Evolutionary conservation across 768 basidiomycete genomes (phyloP).

Genomic region (Grammothele lineata): DNA sequence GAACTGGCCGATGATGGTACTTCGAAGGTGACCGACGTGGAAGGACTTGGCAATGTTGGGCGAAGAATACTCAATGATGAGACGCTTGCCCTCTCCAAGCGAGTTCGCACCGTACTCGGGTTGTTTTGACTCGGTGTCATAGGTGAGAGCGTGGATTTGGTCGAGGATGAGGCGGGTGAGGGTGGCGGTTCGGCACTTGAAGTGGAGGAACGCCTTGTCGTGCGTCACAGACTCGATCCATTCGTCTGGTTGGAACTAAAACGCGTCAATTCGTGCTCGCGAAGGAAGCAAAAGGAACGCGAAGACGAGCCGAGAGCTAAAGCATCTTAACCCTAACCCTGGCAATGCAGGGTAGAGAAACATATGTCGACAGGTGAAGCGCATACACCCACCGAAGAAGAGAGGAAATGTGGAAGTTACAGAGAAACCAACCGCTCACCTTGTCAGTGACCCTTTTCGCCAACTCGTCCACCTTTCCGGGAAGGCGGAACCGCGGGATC

Average conservation of each 20-base stretch:
- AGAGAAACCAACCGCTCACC: slow-evolving; percentile 37
- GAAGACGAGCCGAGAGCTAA: too few species aligned
- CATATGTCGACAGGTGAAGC: too few species aligned
- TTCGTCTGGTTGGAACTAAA: slow-evolving; percentile 85
- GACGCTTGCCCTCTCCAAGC: slow-evolving; percentile 73
- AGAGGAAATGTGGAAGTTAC: background rate
- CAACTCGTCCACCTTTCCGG: slow-evolving; percentile 72
- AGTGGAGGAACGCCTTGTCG: slow-evolving; percentile 81
- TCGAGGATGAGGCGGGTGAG: slow-evolving; percentile 64
- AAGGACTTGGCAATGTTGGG: slow-evolving; percentile 98
- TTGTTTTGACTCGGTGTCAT: slow-evolving; percentile 50
- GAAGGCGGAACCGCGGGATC: slow-evolving; percentile 83
- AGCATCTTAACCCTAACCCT: too few species aligned
- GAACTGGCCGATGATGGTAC: slow-evolving; percentile 98
- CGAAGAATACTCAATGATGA: slow-evolving; percentile 89
- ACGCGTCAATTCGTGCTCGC: background rate
- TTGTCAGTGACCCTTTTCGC: slow-evolving; percentile 35
- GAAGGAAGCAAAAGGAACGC: background rate
- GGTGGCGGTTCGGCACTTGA: slow-evolving; percentile 61
- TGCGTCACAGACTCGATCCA: slow-evolving; percentile 67
- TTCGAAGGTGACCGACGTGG: slow-evolving; percentile 94
- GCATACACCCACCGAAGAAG: too few species aligned
- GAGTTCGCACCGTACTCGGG: slow-evolving; percentile 83
- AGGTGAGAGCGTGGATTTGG: slow-evolving; percentile 71
- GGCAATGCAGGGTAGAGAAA: too few species aligned